Evolutionary conservation across 495 filamentous ascomycete species (phyloP), one percentile per base, ranked within the genome.

Genomic region (Podospora anserina): DNA sequence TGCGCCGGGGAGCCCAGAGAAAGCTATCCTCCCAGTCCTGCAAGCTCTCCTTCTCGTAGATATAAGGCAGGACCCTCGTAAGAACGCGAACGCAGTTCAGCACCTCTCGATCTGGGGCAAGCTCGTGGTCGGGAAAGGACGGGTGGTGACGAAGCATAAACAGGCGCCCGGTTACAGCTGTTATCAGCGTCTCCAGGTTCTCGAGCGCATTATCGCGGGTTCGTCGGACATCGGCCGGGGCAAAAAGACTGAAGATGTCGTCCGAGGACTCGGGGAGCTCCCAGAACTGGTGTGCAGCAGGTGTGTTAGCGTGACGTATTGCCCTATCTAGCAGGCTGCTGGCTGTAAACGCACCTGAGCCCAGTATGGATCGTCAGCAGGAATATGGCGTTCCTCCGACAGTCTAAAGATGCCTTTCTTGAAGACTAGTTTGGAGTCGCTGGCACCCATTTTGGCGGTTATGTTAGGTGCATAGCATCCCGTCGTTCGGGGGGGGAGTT

Each of bases 361-460:
- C 95, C 95, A 99, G 82, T 96, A 98, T 15, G 88, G 84, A 83
- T 97, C 93, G 77, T 94, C 89, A 56, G 92, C 87, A 58, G 93
- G 87, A 73, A 99, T 98, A 72, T 91, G 85, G 72, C 90, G 87
- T 77, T 95, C 89, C 78, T 97, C 94, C 19, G 93, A 96, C 65
- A 99, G 88, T 76, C 90, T 89, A 83, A 99, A 99, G 83, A 99
- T 97, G 78, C 94, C 95, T 79, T 97, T 91, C 81, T 98, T 99
- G 88, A 99, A 98, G 74, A 93, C 92, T 74, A 97, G 90, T 88
- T 99, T 99, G 70, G 94, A 97, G 83, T 99, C 96, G 78, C 95
- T 97, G 75, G 95, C 95, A 78, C 95, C 95, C 95, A 99, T 99
- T 13, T 78, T 61, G 63, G 69, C 30, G 28, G 30, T n/a, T 18